Evolutionary conservation across 305 asterid genomes (phyloP).

Genomic region (Ajuga reptans): DNA sequence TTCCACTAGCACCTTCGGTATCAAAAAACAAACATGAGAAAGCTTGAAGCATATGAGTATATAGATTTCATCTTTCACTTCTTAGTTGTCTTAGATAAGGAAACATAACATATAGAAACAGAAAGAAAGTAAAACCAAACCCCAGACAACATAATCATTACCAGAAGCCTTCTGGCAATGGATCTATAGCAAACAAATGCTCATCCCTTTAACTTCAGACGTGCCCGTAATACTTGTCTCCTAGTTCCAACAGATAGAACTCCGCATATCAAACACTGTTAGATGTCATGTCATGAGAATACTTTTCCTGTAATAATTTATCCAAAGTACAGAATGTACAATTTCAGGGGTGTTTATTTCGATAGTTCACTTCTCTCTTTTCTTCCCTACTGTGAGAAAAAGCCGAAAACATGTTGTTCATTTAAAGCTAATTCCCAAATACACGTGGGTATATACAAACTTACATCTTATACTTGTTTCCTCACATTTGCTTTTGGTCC

Average conservation of each 20-base stretch:
- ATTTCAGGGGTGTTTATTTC: not conserved
- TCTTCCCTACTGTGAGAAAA: not conserved
- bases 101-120: too few relatives aligned
- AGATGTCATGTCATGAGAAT: not conserved
- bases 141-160: not conserved
- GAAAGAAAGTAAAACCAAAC: not conserved
- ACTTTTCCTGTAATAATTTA: not conserved
- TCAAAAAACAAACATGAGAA: constrained; percentile 13
- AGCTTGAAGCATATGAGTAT: constrained; percentile 14
- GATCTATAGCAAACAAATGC: constrained; percentile 2
- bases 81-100: not conserved
- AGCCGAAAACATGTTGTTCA: too few relatives aligned
- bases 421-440: not conserved
- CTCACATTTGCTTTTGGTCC: not conserved
- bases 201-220: not conserved
- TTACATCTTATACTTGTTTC: not conserved
- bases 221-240: not conserved
- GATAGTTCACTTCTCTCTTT: too few relatives aligned
- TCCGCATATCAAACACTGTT: not conserved
- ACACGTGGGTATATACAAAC: not conserved
- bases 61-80: not conserved
- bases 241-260: not conserved
- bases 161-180: not conserved
- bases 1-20: constrained; percentile 16
- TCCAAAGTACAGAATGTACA: not conserved